Conservation (phyloP, 805 yeast species). For the Kazachstania africana region DNA sequence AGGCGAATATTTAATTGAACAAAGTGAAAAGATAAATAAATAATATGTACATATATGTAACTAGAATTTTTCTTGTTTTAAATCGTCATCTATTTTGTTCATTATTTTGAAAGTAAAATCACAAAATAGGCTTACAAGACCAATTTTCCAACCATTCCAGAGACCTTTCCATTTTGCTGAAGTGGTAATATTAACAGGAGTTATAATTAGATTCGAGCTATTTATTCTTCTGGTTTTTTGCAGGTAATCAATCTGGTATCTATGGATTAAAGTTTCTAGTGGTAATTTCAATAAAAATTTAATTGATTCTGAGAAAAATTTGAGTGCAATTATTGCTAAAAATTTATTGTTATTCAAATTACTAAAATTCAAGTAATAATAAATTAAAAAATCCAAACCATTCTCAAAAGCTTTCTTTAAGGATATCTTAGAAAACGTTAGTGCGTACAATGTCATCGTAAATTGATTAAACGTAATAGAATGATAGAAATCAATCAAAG, state of each 20-base stretch:
- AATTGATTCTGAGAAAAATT: slow-evolving; percentile 46
- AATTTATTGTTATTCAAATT: slow-evolving; percentile 2
- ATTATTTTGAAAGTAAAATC: slow-evolving; percentile 68
- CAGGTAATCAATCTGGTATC: slow-evolving; percentile 69
- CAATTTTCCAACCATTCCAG: slow-evolving; percentile 90
- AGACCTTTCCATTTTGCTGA: slow-evolving; percentile 23
- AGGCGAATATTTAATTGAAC: slow-evolving; percentile 41
- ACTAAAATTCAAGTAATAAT: slow-evolving; percentile 3
- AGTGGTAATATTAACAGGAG: slow-evolving; percentile 3
- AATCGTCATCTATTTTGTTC: slow-evolving; percentile 35
- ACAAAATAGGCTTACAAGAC: slow-evolving; percentile 65
- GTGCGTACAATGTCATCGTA: slow-evolving; percentile 1
- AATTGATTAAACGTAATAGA: neutral
- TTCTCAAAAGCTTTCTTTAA: slow-evolving; percentile 4
- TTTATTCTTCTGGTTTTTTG: slow-evolving; percentile 12
- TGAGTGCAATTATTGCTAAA: slow-evolving; percentile 26
- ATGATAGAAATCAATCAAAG: neutral
- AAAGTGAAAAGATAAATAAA: slow-evolving; percentile 17
- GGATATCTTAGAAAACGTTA: slow-evolving; percentile 1
- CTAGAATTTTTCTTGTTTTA: slow-evolving; percentile 30
- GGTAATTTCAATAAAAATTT: slow-evolving; percentile 76
- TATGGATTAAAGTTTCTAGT: slow-evolving; percentile 70
- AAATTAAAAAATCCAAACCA: slow-evolving; percentile 5
- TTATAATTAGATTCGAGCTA: slow-evolving; percentile 2
- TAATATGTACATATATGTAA: neutral